These are phyloP conservation scores for Candida dajiaensis DNA, from an alignment of 805 yeast genomes.

Conservation along the genomic window DNA sequence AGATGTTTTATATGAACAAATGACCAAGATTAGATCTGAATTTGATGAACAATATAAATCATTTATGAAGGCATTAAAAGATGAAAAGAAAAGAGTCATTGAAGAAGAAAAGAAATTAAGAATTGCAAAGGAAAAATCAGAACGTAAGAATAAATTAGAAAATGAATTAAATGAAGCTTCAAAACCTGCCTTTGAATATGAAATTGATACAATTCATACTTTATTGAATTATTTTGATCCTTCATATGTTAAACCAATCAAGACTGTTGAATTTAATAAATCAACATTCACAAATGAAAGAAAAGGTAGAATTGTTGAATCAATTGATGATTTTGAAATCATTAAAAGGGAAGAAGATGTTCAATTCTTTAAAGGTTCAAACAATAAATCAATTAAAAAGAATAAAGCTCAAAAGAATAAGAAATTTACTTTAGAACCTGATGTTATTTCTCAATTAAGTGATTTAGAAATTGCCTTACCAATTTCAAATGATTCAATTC, in stretches of 20 bases:
- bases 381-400: conserved; percentile 37
- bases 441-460: conserved; percentile 67
- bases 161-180: conserved; percentile 68
- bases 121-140: conserved; percentile 42
- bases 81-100: conserved; percentile 66
- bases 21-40: conserved; percentile 65
- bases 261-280: conserved; percentile 26
- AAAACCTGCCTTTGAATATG: conserved; percentile 76
- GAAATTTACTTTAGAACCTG: conserved; percentile 73
- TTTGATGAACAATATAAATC: conserved; percentile 71
- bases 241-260: conserved; percentile 54
- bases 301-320: conserved; percentile 43
- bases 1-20: conserved; percentile 59
- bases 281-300: conserved; percentile 24
- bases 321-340: conserved; percentile 54
- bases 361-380: conserved; percentile 49
- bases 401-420: conserved; percentile 43
- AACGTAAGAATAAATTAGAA: conserved; percentile 57
- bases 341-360: conserved; percentile 58
- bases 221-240: conserved; percentile 76
- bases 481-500: conserved; percentile 65
- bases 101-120: conserved; percentile 44
- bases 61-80: conserved; percentile 61
- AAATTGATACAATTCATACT: conserved; percentile 70
- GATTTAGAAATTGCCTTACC: conserved; percentile 79